Evolutionary conservation across 2,329 filamentous ascomycete species (phyloP).

Genomic region (Diplocarpon rosae): DNA sequence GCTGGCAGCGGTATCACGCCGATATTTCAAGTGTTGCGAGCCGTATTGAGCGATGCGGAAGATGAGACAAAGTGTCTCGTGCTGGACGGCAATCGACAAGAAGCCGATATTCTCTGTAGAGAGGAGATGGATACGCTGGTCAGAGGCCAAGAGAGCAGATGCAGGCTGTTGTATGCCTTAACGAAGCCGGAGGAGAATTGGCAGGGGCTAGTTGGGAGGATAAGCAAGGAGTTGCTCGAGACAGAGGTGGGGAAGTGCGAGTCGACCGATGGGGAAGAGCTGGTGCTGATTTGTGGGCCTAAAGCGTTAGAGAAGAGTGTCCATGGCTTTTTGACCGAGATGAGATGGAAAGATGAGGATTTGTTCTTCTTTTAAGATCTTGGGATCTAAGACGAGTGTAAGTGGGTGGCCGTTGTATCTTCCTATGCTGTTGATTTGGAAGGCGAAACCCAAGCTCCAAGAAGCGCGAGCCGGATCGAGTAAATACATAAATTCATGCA

Average conservation of each 20-base stretch:
- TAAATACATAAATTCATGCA: no score
- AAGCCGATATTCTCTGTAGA: conserved; percentile 75
- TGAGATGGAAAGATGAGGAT: conserved; percentile 64
- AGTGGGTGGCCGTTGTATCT: background rate
- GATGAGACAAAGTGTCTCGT: conserved; percentile 62
- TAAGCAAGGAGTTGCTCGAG: conserved; percentile 51
- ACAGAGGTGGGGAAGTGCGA: conserved; percentile 40
- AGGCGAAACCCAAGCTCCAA: no score
- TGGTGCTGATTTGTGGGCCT: conserved; percentile 76
- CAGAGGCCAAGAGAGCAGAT: conserved; percentile 41
- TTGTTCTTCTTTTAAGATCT: conserved; percentile 58
- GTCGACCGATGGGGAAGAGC: conserved; percentile 33
- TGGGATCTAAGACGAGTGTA: background rate
- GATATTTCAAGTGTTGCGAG: conserved; percentile 71
- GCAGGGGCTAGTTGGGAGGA: conserved; percentile 56
- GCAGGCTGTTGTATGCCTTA: conserved; percentile 58
- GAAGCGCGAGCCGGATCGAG: no score
- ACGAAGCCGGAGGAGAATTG: conserved; percentile 53
- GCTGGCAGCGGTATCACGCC: conserved; percentile 89
- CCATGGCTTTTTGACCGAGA: conserved; percentile 40
- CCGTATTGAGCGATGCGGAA: conserved; percentile 52
- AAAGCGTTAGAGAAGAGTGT: conserved; percentile 60
- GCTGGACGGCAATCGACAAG: conserved; percentile 64
- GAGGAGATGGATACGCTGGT: conserved; percentile 58
- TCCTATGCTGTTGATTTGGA: background rate